Conservation (phyloP, 345 rosid genomes). For the Cardiospermum halicacabum region DNA sequence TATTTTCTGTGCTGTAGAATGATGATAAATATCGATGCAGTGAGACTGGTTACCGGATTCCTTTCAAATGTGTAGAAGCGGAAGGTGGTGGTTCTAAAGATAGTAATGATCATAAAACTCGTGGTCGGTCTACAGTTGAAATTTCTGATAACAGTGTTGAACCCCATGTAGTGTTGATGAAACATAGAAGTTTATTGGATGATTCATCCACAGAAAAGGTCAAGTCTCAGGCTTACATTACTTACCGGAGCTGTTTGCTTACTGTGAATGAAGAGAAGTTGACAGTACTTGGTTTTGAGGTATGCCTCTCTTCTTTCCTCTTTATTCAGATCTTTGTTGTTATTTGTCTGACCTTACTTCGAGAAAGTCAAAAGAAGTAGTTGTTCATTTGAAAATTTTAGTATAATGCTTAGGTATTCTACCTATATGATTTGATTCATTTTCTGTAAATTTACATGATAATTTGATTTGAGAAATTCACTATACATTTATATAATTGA, state of each 20-base stretch:
- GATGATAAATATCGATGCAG: slow-evolving; percentile 77
- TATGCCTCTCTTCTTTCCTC: slow-evolving; percentile 18
- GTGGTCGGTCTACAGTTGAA: slow-evolving; percentile 33
- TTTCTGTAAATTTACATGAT: neutral
- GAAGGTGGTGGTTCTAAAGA: slow-evolving; percentile 21
- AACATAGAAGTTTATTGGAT: slow-evolving; percentile 43
- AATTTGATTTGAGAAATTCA: neutral
- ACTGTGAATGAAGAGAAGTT: slow-evolving; percentile 62
- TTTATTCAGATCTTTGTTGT: slow-evolving; percentile 5
- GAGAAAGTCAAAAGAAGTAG: neutral
- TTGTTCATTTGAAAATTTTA: neutral
- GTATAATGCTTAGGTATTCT: neutral
- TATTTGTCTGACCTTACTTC: slow-evolving; percentile 8
- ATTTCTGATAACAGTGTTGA: slow-evolving; percentile 11
- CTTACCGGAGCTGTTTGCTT: slow-evolving; percentile 85
- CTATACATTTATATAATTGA: neutral
- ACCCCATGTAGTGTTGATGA: slow-evolving; percentile 8
- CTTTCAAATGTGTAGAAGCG: slow-evolving; percentile 62
- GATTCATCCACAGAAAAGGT: slow-evolving; percentile 32
- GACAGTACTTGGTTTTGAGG: slow-evolving; percentile 89
- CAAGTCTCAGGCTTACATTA: slow-evolving; percentile 51
- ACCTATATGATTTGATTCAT: neutral
- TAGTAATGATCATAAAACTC: slow-evolving; percentile 29
- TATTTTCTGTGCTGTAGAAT: slow-evolving; percentile 38
- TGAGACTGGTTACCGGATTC: slow-evolving; percentile 93